Conservation (phyloP, 176 grass and related monocot genomes). For the Lolium rigidum region DNA sequence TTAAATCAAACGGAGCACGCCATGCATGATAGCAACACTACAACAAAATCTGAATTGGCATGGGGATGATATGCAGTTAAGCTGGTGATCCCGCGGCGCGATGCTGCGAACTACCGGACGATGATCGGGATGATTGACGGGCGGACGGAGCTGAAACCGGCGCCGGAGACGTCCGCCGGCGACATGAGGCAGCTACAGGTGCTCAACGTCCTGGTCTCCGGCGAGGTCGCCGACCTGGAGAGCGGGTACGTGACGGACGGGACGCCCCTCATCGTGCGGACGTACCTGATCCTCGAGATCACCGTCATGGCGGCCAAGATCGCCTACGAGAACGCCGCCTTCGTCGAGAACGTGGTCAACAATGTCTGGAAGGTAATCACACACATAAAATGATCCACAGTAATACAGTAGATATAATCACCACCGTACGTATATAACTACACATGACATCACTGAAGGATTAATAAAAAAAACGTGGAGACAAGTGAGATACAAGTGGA, state of each 20-base stretch:
- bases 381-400: background rate
- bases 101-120: slow-evolving; percentile 55
- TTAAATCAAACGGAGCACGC: slow-evolving; percentile 14
- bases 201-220: slow-evolving; percentile 12
- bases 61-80: slow-evolving; percentile 30
- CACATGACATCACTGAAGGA: no score
- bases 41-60: background rate
- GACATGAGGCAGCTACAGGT: slow-evolving; percentile 26
- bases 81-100: slow-evolving; percentile 54
- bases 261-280: slow-evolving; percentile 24
- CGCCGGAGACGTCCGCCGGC: background rate
- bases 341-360: slow-evolving; percentile 60
- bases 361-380: slow-evolving; percentile 71
- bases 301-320: slow-evolving; percentile 54
- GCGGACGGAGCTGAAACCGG: slow-evolving; percentile 54
- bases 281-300: slow-evolving; percentile 37
- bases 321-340: slow-evolving; percentile 63
- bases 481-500: background rate
- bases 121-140: slow-evolving; percentile 58
- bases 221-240: slow-evolving; percentile 24
- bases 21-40: slow-evolving; percentile 2
- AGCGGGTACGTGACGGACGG: background rate
- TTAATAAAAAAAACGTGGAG: background rate
- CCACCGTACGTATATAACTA: no score
- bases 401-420: background rate